Evolutionary conservation across 352 stramenopile genomes (phyloP).

Genomic region (Phytophthora cryptogea): DNA sequence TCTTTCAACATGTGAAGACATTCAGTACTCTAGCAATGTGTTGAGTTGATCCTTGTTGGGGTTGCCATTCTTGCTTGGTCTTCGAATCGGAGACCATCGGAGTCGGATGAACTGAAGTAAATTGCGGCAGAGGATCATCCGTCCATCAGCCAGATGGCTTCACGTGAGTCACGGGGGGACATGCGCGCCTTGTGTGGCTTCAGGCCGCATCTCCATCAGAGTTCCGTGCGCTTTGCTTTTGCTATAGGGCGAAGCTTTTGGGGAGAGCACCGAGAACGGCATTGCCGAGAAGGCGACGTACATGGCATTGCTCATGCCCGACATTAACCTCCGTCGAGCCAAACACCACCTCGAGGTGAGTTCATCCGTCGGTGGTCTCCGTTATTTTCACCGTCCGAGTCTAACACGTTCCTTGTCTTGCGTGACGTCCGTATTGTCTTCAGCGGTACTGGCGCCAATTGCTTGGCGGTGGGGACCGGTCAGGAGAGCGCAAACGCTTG

Average conservation of each 20-base stretch:
- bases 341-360: conserved; percentile 62
- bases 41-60: background rate
- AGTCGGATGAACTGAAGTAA: background rate
- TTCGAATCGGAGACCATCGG: too few species aligned
- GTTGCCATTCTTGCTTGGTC: background rate
- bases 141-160: conserved; percentile 27
- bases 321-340: conserved; percentile 69
- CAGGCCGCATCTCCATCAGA: conserved; percentile 19
- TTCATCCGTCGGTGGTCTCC: background rate
- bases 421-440: conserved; percentile 10
- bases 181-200: conserved; percentile 21
- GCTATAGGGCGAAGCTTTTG: conserved; percentile 17
- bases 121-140: conserved; percentile 15
- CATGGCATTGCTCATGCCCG: conserved; percentile 69
- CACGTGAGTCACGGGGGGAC: conserved; percentile 24
- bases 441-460: conserved; percentile 51
- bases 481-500: conserved; percentile 13
- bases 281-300: conserved; percentile 17
- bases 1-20: conserved; percentile 36
- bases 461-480: conserved; percentile 27
- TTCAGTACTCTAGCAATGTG: conserved; percentile 16
- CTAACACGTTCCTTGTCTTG: conserved; percentile 2
- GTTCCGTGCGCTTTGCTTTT: conserved; percentile 18
- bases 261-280: conserved; percentile 6
- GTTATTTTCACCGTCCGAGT: background rate